Base-by-base conservation (phyloP, 2,329 filamentous ascomycete genomes). In the Parastagonospora nodorum region DNA sequence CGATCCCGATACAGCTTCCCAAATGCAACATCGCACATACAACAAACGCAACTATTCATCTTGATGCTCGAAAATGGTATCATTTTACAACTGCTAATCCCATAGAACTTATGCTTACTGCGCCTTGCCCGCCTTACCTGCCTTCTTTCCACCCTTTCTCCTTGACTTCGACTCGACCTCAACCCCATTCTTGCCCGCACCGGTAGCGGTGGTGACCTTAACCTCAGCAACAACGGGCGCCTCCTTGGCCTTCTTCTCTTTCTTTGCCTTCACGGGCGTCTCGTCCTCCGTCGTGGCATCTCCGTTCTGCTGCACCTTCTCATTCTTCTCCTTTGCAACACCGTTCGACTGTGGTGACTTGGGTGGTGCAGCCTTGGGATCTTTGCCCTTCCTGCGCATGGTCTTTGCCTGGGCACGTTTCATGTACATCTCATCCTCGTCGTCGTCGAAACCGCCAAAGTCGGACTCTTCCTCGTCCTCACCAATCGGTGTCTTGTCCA, bases 401-500 rank as follows among this genome's bases (percentile, higher is more conserved):
- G 69, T 63, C 54, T 72, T 71, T 41, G 74, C 75, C 58, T 76
- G 66, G 27, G 72, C 76, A 32, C 76, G 68, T 63, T 81, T 73
- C 50, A 81, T 81, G 51, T 76, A 76, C 60, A 69, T 70, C 41
- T 73, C 59, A 53, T 81, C 79, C 55, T 80, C 79, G n/a, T 80
- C 77, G 5, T 80, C 77, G 42, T 81, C 78, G 50, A 74, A 81
- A 27, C 75, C 78, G 29, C 77, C 79, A 71, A 81, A 81, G 49
- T 74, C 76, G 2, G 65, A 73, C 14, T 72, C 68, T 2, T 69
- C 62, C 37, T 67, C 64, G n/a, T 73, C 71, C 8, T 77, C 76
- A 10, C 77, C 69, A 49, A 91, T 86, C 10, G 88, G 89, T 1
- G 87, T 85, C 78, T 84, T 88, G 73, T 94, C 88, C 14, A 88